Base-by-base conservation (phyloP, 2,329 filamentous ascomycete genomes). In the Claviceps cyperi region DNA sequence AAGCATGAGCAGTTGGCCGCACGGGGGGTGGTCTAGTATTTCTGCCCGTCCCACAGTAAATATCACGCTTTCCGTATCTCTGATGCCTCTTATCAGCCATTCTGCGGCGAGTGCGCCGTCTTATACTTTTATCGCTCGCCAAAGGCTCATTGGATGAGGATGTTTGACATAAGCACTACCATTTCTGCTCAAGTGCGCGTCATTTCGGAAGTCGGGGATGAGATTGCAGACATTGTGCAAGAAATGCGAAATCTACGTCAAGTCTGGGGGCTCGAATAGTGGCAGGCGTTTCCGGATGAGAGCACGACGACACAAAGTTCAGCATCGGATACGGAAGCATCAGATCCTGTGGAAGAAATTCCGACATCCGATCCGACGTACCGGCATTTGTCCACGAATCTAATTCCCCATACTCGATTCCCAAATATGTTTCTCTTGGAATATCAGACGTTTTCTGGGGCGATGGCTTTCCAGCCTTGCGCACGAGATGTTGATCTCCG, bases 91-190 rank as follows among this genome's bases (percentile, higher is more conserved):
- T 6, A n/a, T 1, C 64, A 66, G 45, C 64, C 64, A 1, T 47
- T 52, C 3, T 66, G 63, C 35, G 64, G 63, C 53, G 64, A 66
- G 49, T 66, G 64, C 40, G 59, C 64, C 19, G 58, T 58, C 17
- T 44, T 64, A 7, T 65, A 59, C 53, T 64, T 56, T 46, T 21
- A 56, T 43, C 24, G 46, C 3, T 24, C 46, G 11, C 38, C 47
- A n/a, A 15, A 38, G 5, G 56, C 53, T 2, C 14, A 43, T 21
- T 65, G 62, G 62, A 11, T 58, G 21, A 51, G 43, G 5, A 36
- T 28, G 1, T 43, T 50, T 3, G 64, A 66, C 44, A 1, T 54
- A 1, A 8, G 32, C 5, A 45, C 49, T 21, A 19, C 41, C 28
- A 47, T 56, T 38, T 48, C 47, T 8, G 48, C 53, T 32, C 22